A percentile compares a stretch with the other conserved stretches of the same genome.
These are phyloP conservation scores for Ochetophila trinervis DNA, from an alignment of 306 rosid genomes.

Conservation along the genomic window DNA sequence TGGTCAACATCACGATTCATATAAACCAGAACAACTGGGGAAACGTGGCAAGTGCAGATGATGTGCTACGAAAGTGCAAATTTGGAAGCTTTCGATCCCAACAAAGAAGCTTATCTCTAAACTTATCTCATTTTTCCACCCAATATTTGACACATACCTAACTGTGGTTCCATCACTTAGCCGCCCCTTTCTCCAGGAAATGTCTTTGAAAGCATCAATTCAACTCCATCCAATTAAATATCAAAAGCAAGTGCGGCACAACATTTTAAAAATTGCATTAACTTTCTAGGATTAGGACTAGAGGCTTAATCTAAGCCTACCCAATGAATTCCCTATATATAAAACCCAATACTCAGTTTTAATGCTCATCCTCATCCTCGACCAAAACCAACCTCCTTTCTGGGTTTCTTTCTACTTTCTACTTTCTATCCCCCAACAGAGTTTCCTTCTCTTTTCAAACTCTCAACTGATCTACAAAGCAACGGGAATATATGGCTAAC, in stretches of 20 bases:
- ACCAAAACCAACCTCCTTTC: conserved; percentile 7
- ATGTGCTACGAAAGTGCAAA: conserved; percentile 36
- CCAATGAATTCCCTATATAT: background rate
- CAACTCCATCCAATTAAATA: no score
- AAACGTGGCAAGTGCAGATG: conserved; percentile 36
- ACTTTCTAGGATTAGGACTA: conserved; percentile 30
- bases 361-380: conserved; percentile 27
- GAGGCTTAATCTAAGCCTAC: conserved; percentile 31
- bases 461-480: background rate
- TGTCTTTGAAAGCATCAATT: conserved; percentile 3
- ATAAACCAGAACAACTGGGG: background rate
- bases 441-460: background rate
- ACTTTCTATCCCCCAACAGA: background rate
- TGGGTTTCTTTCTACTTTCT: background rate
- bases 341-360: conserved; percentile 5
- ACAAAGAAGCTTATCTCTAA: conserved; percentile 45
- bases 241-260: conserved; percentile 61
- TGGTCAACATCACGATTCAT: conserved; percentile 9
- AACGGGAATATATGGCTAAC: conserved; percentile 49
- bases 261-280: conserved; percentile 31
- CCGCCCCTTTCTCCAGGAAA: background rate
- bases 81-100: conserved; percentile 31
- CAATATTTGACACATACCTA: conserved; percentile 37
- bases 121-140: conserved; percentile 36
- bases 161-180: conserved; percentile 15